A percentile compares a stretch with the other conserved stretches of the same genome.
phyloP scores from a whole-genome alignment of 306 rosid species.

The Acacia confusa region DNA sequence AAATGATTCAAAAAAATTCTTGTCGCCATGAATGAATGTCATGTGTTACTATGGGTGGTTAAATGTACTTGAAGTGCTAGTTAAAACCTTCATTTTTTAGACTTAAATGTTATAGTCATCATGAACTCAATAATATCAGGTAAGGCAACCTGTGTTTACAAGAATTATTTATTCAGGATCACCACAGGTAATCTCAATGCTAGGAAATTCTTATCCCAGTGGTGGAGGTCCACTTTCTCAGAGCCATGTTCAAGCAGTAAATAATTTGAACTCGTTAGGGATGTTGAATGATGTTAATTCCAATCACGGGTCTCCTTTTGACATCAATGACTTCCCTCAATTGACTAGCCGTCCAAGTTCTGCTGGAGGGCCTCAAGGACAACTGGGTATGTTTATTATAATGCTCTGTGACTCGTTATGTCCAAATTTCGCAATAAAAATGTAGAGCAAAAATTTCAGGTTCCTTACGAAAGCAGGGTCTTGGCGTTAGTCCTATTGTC shows the following conservation, averaged over 20 bases:
- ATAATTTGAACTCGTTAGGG: slow-evolving; percentile 81
- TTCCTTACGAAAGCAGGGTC: slow-evolving; percentile 93
- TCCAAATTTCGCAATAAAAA: slow-evolving; percentile 20
- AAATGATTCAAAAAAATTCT: neutral
- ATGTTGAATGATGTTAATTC: slow-evolving; percentile 91
- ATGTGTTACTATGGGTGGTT: neutral
- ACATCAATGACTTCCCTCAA: slow-evolving; percentile 92
- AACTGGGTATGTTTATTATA: slow-evolving; percentile 58
- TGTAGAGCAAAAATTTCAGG: slow-evolving; percentile 54
- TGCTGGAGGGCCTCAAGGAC: slow-evolving; percentile 98
- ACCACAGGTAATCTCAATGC: slow-evolving; percentile 86
- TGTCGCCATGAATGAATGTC: neutral
- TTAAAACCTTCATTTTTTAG: neutral
- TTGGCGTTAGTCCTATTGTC: slow-evolving; percentile 87
- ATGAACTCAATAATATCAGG: neutral
- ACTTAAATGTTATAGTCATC: neutral
- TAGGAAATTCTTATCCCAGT: slow-evolving; percentile 79
- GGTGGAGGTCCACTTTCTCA: slow-evolving; percentile 91
- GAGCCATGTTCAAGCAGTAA: slow-evolving; percentile 75
- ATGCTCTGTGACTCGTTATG: slow-evolving; percentile 18
- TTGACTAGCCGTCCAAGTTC: slow-evolving; percentile 91
- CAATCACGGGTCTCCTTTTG: slow-evolving; percentile 84
- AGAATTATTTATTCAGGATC: slow-evolving; percentile 73
- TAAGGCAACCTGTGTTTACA: slow-evolving; percentile 17
- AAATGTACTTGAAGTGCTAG: neutral